Base-by-base conservation (phyloP, 176 grass and related monocot species). In the Elaeis guineensis region DNA sequence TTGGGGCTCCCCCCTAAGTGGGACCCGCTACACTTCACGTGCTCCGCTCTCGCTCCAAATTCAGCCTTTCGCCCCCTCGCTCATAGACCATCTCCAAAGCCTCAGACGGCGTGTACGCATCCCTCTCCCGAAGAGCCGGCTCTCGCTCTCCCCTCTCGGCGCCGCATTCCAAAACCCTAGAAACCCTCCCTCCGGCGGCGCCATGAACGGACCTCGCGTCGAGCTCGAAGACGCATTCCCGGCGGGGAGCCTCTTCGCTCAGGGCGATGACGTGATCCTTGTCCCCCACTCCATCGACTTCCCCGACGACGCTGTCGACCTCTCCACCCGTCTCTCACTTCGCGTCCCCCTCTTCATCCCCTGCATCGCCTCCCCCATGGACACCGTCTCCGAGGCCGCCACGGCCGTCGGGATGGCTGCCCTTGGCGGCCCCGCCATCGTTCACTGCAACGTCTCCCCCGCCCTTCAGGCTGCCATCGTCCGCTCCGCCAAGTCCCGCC, bases 351-450 rank as follows among this genome's bases (percentile, higher is more conserved):
- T 98, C 54, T 59, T 81, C 75, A 49, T 83, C 14, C 93, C 93
- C 23, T 97, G 87, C 72, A 81, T 97, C 3, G 87, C 93, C 3
- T 91, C 87, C n/a, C 93, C 87, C 24, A 97, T 97, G 93, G 93
- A 97, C 78, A 91, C 87, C 44, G 84, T 97, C 15, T 97, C 93
- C 19, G 87, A 97, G 73, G 63, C 92, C 17, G 15, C 72, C 62
- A 91, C 91, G 92, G 80, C 87, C 22, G 81, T 60, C 16, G 83
- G 83, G 17, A 97, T 97, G 93, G 93, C 93, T 7, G 78, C 84
- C 30, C 87, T 97, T 51, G 87, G 87, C 50, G 87, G 65, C 48
- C 81, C 49, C 25, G 93, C 87, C 23, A 72, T 85, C 57, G 76
- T 91, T 9, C 93, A 91, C 78, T 78, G 64, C 78, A 91, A 97